These are phyloP conservation scores for Ganoderma lucidum DNA, from an alignment of 1,284 basidiomycete genomes.

Conservation along the genomic window DNA sequence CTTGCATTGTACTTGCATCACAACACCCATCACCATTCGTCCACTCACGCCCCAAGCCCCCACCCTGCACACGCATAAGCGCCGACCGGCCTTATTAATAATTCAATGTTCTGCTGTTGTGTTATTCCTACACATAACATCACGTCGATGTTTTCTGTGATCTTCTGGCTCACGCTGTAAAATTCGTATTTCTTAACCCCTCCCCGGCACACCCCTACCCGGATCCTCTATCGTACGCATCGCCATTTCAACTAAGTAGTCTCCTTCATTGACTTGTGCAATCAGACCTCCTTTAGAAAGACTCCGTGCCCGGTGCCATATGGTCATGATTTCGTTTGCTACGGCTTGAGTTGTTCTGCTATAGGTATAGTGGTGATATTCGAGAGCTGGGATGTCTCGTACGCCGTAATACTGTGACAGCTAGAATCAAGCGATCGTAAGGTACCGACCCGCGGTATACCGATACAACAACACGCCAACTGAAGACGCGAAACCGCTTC, in stretches of 20 bases:
- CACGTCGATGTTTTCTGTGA: conserved; percentile 12
- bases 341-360: conserved; percentile 1
- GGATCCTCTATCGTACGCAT: conserved; percentile 29
- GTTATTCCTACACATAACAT: conserved; percentile 35
- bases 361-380: neutral
- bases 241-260: conserved; percentile 17
- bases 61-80: conserved; percentile 6
- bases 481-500: conserved; percentile 20
- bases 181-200: conserved; percentile 15
- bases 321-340: neutral
- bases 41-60: conserved; percentile 6
- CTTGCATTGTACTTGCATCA: conserved; percentile 31
- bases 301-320: neutral
- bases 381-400: neutral
- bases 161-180: conserved; percentile 24
- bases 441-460: neutral
- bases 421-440: neutral
- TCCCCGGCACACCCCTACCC: conserved; percentile 21
- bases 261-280: conserved; percentile 13
- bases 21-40: conserved; percentile 9
- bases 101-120: conserved; percentile 31
- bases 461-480: neutral
- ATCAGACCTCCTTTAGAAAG: conserved; percentile 9
- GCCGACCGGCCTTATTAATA: conserved; percentile 1
- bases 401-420: neutral